Evolutionary conservation across 306 rosid species (phyloP).

Genomic region (Comarum palustre): DNA sequence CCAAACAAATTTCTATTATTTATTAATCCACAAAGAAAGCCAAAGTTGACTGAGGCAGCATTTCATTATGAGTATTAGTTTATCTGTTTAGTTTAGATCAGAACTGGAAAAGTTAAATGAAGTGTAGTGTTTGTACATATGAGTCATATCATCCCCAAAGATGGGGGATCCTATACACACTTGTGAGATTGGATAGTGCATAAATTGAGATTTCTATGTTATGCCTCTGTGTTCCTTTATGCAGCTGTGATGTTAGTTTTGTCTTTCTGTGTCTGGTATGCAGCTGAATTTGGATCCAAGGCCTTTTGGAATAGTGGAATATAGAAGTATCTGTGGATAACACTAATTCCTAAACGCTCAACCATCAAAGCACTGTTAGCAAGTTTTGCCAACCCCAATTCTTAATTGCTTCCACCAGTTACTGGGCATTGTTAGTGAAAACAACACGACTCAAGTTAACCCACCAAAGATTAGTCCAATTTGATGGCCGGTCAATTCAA

Average conservation of each 20-base stretch:
- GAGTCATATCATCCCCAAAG: slow-evolving; percentile 4
- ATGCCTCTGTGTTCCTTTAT: not conserved
- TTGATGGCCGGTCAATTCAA: not conserved
- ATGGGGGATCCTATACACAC: slow-evolving; percentile 7
- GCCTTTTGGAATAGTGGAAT: not conserved
- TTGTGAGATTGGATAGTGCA: not conserved
- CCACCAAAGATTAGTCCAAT: not conserved
- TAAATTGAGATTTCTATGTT: not conserved
- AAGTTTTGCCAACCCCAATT: slow-evolving; percentile 10
- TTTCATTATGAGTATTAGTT: slow-evolving; percentile 10
- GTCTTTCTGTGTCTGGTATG: not conserved
- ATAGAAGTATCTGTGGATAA: not conserved
- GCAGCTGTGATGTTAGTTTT: not conserved
- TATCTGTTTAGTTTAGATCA: slow-evolving; percentile 26
- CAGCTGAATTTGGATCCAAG: slow-evolving; percentile 12
- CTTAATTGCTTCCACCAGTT: not conserved
- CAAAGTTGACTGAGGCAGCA: slow-evolving; percentile 54
- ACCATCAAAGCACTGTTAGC: not conserved
- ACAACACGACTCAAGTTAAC: not conserved
- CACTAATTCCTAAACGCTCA: not conserved
- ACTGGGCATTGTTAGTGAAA: not conserved
- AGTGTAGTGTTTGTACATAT: slow-evolving; percentile 2
- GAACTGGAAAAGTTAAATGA: slow-evolving; percentile 12
- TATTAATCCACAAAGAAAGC: slow-evolving; percentile 34
- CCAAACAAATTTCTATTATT: slow-evolving; percentile 28